A percentile compares a stretch with the other conserved stretches of the same genome.
Conservation (phyloP, 371 early-diverging fungal species). For the Rhizopus arrhizus region DNA sequence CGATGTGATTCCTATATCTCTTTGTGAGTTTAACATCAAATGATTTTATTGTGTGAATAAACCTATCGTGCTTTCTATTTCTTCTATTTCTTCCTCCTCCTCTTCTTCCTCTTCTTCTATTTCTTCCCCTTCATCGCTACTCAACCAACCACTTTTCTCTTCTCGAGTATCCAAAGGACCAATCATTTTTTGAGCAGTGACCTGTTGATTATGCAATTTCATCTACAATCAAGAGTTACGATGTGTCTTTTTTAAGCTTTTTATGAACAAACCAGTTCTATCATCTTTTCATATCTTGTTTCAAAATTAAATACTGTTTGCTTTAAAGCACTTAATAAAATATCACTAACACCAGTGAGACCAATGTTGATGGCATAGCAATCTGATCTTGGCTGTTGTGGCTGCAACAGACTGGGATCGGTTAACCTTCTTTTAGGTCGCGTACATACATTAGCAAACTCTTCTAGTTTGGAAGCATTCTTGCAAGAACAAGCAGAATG, state of each 20-base stretch:
- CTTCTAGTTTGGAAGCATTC: constrained; percentile 2
- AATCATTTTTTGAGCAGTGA: constrained; percentile 26
- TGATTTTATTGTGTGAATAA: neutral
- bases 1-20: neutral
- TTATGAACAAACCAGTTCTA: constrained; percentile 36
- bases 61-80: neutral
- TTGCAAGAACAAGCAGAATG: constrained; percentile 3
- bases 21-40: constrained; percentile 1
- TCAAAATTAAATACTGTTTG: constrained; percentile 39
- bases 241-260: neutral
- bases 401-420: neutral
- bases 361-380: constrained; percentile 31
- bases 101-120: neutral
- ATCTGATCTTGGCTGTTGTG: neutral
- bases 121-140: constrained; percentile 14
- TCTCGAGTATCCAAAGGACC: constrained; percentile 2
- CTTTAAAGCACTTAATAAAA: constrained; percentile 37
- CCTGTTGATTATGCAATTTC: constrained; percentile 31
- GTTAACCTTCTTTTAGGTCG: neutral
- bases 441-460: constrained; percentile 4
- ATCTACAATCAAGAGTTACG: constrained; percentile 16
- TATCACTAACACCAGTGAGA: constrained; percentile 37
- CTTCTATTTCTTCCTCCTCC: neutral
- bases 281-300: constrained; percentile 39
- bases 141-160: constrained; percentile 18